phyloP scores from a whole-genome alignment of 2,329 filamentous ascomycete species.

The Aspergillus fumigatiaffinis region DNA sequence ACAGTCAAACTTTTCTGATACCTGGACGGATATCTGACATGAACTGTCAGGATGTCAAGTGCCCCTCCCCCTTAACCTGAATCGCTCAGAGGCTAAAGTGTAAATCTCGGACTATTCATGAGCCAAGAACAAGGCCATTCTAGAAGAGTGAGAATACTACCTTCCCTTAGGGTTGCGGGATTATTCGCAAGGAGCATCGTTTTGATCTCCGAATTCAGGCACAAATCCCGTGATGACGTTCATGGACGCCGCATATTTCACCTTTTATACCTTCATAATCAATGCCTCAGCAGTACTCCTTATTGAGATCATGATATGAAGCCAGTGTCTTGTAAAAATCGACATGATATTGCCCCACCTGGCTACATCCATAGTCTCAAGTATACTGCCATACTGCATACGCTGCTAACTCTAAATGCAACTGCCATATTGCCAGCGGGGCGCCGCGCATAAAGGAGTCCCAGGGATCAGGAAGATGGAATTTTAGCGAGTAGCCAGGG shows the following conservation, averaged over 20 bases:
- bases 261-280: too few relatives aligned
- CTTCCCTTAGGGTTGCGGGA: neutral
- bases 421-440: neutral
- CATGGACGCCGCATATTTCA: too few relatives aligned
- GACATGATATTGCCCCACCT: neutral
- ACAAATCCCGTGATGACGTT: neutral
- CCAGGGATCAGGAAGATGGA: conserved; percentile 18
- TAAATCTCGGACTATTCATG: neutral
- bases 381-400: neutral
- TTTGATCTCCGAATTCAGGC: neutral
- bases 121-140: neutral
- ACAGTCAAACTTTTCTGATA: too few relatives aligned
- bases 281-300: too few relatives aligned
- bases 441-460: conserved; percentile 9
- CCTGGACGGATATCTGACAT: neutral
- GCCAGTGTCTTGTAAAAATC: neutral
- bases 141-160: neutral
- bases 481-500: conserved; percentile 13
- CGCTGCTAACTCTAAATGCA: neutral
- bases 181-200: neutral
- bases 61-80: neutral
- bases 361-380: neutral
- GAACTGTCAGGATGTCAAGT: neutral
- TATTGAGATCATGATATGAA: too few relatives aligned
- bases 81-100: neutral